These are phyloP conservation scores for Irpex sp. DNA, from an alignment of 1,284 basidiomycete species.

Conservation along the genomic window DNA sequence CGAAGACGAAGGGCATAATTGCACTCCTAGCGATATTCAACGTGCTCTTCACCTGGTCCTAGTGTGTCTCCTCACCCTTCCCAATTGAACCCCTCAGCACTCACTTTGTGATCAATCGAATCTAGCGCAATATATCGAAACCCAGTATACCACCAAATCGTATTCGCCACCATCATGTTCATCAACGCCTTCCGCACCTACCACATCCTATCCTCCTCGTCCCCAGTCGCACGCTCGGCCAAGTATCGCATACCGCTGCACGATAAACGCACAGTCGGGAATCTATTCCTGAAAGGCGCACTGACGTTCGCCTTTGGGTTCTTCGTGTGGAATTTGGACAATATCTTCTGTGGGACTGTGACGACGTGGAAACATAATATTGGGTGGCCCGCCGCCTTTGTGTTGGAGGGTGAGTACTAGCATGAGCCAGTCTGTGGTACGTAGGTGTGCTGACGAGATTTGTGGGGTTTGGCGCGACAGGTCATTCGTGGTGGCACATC, in stretches of 20 bases:
- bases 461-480: conserved; percentile 24
- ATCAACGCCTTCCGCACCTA: conserved; percentile 40
- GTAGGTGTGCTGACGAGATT: neutral
- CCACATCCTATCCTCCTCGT: conserved; percentile 45
- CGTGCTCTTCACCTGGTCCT: conserved; percentile 56
- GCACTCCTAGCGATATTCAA: conserved; percentile 47
- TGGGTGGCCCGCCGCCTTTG: conserved; percentile 62
- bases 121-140: conserved; percentile 55
- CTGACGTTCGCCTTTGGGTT: conserved; percentile 54
- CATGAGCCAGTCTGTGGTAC: neutral
- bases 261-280: conserved; percentile 36
- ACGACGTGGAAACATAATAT: conserved; percentile 50
- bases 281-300: conserved; percentile 44
- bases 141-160: conserved; percentile 63
- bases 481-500: conserved; percentile 73
- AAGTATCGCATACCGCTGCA: conserved; percentile 39
- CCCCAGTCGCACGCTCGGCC: conserved; percentile 17
- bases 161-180: conserved; percentile 54
- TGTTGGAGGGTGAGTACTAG: conserved; percentile 49
- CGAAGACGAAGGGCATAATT: conserved; percentile 34
- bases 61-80: conserved; percentile 40
- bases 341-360: conserved; percentile 56
- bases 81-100: neutral
- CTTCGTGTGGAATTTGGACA: conserved; percentile 67
- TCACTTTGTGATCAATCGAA: neutral